phyloP scores from a whole-genome alignment of 768 basidiomycete species.

The Nidularia pulvinata region DNA sequence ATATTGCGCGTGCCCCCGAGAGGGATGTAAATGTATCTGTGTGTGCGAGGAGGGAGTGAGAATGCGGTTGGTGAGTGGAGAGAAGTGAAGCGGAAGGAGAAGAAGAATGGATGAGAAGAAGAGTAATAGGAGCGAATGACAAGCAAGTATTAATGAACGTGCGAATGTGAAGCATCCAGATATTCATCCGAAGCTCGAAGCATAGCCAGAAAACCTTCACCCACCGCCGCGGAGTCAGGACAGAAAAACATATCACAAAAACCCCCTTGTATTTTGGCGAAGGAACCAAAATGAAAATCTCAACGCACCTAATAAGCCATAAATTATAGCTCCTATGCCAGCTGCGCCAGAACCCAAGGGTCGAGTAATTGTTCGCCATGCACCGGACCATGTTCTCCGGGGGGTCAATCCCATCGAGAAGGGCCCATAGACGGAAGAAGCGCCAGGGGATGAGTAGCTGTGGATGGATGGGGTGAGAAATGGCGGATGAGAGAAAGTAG shows the following conservation, averaged over 20 bases:
- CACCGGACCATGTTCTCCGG: constrained; percentile 99
- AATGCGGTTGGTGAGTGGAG: no score
- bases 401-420: constrained; percentile 86
- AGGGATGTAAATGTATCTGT: constrained; percentile 93
- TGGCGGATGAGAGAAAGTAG: not conserved
- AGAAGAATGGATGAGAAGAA: not conserved
- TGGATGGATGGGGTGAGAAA: not conserved
- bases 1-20: constrained; percentile 68
- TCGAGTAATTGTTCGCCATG: constrained; percentile 96
- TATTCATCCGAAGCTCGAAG: no score
- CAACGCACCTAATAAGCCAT: constrained; percentile 80
- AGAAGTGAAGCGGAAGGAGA: no score
- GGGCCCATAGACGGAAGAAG: constrained; percentile 94
- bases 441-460: constrained; percentile 95
- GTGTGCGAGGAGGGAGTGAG: not conserved
- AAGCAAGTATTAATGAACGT: not conserved
- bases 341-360: constrained; percentile 90
- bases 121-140: not conserved
- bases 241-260: no score
- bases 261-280: no score
- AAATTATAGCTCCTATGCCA: constrained; percentile 98
- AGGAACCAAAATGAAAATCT: no score
- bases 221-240: no score
- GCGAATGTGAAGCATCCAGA: not conserved
- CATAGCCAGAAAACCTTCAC: no score